Percentiles rank a stretch among this genome's conserved stretches.
Evolutionary conservation across 2,329 filamentous ascomycete species (phyloP).

Genomic region (Nakataea oryzae): DNA sequence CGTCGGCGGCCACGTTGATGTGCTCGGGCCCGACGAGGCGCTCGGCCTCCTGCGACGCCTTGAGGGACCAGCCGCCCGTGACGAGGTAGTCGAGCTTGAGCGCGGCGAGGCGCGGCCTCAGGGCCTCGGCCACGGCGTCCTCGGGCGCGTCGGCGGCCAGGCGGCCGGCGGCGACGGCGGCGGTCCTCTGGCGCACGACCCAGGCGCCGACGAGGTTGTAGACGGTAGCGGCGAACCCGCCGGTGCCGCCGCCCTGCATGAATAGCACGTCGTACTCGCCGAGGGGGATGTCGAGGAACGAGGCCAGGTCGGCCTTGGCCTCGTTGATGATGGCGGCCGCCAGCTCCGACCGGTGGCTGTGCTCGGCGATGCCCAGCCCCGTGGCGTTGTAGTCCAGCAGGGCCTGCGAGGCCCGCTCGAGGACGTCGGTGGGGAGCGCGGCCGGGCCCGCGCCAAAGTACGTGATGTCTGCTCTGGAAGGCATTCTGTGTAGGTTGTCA

Average conservation of each 20-base stretch:
- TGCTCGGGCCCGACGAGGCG: conserved; percentile 67
- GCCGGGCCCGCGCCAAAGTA: conserved; percentile 82
- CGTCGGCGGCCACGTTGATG: conserved; percentile 58
- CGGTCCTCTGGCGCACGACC: conserved; percentile 58
- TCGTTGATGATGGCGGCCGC: conserved; percentile 71
- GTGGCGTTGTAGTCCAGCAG: conserved; percentile 74
- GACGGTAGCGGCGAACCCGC: conserved; percentile 72
- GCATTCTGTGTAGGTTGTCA: conserved; percentile 6
- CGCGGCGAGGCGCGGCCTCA: conserved; percentile 36
- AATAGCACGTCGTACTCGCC: conserved; percentile 81
- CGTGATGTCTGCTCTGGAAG: conserved; percentile 10
- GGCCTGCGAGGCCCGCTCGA: conserved; percentile 65
- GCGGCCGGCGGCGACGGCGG: conserved; percentile 33
- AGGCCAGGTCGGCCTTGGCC: conserved; percentile 62
- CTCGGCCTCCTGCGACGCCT: conserved; percentile 75
- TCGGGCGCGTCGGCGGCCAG: conserved; percentile 31
- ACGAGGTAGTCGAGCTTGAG: conserved; percentile 83
- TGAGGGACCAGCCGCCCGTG: conserved; percentile 83
- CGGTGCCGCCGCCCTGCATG: conserved; percentile 77
- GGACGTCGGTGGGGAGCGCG: conserved; percentile 69
- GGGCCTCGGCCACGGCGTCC: conserved; percentile 11
- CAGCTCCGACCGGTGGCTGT: conserved; percentile 74
- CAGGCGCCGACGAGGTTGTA: conserved; percentile 80
- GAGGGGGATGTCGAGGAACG: conserved; percentile 61
- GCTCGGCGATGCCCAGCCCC: conserved; percentile 80